Evolutionary conservation across 176 grass and related monocot species (phyloP).

Genomic region (Echinochloa phyllopogon): DNA sequence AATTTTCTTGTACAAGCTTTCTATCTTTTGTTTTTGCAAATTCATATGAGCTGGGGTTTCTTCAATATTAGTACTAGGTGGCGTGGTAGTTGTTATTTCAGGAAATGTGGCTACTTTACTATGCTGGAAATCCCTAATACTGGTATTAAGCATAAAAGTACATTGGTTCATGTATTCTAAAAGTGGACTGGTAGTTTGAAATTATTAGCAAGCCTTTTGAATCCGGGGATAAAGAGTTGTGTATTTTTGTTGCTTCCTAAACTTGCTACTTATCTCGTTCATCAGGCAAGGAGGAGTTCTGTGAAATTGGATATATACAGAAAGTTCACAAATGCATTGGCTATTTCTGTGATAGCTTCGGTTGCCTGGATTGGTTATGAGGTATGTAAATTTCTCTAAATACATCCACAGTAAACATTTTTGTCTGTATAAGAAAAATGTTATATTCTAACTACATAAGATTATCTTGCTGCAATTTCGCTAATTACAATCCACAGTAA

Average conservation of each 20-base stretch:
- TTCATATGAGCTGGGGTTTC: not conserved
- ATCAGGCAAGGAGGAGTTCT: constrained; percentile 82
- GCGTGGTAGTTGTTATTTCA: not conserved
- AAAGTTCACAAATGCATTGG: constrained; percentile 94
- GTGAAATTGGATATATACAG: constrained; percentile 97
- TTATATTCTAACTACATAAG: not conserved
- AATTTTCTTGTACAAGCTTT: not conserved
- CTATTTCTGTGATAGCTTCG: constrained; percentile 84
- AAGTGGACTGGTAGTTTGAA: constrained; percentile 9
- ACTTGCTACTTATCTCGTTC: constrained; percentile 39
- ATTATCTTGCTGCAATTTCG: not conserved
- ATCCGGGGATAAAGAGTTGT: not conserved
- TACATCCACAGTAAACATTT: constrained; percentile 26
- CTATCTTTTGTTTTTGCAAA: constrained; percentile 23
- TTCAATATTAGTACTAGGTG: constrained; percentile 3
- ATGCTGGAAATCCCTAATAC: not conserved
- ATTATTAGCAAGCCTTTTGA: constrained; percentile 38
- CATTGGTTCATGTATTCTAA: not conserved
- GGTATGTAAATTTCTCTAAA: constrained; percentile 51
- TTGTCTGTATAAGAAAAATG: not conserved
- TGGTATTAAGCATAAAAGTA: constrained; percentile 16
- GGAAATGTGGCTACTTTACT: not conserved
- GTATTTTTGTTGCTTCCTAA: constrained; percentile 28
- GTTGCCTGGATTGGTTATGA: constrained; percentile 99
- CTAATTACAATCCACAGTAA: too few species aligned